Conservation (phyloP, 805 yeast genomes). For the Diddensiella caesifluorescens region DNA sequence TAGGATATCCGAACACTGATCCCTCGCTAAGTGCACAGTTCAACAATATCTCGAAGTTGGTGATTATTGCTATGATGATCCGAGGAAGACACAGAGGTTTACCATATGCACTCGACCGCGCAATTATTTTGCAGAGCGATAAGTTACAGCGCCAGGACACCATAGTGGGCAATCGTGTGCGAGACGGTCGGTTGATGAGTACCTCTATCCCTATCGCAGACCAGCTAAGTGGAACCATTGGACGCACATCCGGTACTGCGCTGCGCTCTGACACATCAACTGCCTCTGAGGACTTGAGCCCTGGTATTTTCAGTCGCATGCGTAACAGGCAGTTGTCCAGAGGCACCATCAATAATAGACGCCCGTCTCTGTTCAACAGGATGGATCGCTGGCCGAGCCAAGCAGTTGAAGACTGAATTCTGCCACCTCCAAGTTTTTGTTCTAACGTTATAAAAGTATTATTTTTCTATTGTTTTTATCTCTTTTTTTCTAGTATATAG, state of each 20-base stretch:
- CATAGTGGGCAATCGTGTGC: slow-evolving; percentile 16
- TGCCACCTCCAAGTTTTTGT: too few relatives aligned
- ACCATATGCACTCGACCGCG: slow-evolving; percentile 90
- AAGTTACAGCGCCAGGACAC: slow-evolving; percentile 31
- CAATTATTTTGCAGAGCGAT: slow-evolving; percentile 77
- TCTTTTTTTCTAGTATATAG: not conserved
- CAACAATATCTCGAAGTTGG: slow-evolving; percentile 67
- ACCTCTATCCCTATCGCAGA: slow-evolving; percentile 15
- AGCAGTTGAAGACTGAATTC: not conserved
- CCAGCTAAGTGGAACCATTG: slow-evolving; percentile 1
- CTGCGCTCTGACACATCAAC: not conserved
- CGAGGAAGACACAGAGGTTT: slow-evolving; percentile 96
- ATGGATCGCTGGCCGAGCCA: slow-evolving; percentile 1
- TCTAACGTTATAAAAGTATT: too few relatives aligned
- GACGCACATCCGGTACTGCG: not conserved
- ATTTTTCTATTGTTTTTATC: not conserved
- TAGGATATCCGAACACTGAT: slow-evolving; percentile 67
- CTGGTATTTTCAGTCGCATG: not conserved
- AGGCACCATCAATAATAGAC: too few relatives aligned
- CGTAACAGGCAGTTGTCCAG: not conserved
- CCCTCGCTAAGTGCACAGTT: slow-evolving; percentile 74
- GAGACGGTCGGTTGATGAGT: slow-evolving; percentile 14
- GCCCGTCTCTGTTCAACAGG: not conserved
- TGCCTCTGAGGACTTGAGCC: not conserved
- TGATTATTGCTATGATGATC: slow-evolving; percentile 82